Base-by-base conservation (phyloP, 2,329 filamentous ascomycete genomes). In the Xylaria sp. region DNA sequence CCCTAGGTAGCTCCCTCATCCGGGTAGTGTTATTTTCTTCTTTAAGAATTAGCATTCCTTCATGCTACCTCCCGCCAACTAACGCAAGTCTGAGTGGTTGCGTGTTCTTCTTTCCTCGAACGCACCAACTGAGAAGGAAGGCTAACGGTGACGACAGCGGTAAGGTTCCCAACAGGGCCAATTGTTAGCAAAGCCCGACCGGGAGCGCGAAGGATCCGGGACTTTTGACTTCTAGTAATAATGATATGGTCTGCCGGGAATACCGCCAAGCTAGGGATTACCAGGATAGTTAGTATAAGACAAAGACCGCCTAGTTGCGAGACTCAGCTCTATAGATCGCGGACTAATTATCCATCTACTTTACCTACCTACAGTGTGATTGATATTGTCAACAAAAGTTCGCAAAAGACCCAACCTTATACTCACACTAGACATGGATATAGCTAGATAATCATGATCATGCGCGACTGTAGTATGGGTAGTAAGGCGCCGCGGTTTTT, bases 361-460 rank as follows among this genome's bases (percentile, higher is more conserved):
- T 17, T 17, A 17, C 39, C 12, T 14, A 27, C 4, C 2, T 45
- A 45, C 39, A 45, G 39, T 45, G 39, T 45, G 17, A 8, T 47
- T n/a, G n/a, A n/a, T n/a, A n/a, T n/a, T n/a, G 4, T 47, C 17
- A 11, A 30, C 11, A 51, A 51, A 51, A 4, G 9, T 24, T 12
- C 48, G 48, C 48, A 51, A 51, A 51, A 48, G 11, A 24, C 47
- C 5, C 11, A 48, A 17, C 39, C n/a, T n/a, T n/a, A 7, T 36
- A 42, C 11, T 14, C 56, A 64, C 55, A 39, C 63, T 60, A 50
- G 53, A 42, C 19, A 36, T 42, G 30, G 47, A 42, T 50, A 42
- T 42, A 42, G 39, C 11, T 42, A 11, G 39, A 42, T 42, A 14
- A 14, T 42, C 39, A 42, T 17, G 39, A 17, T 4, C 39, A 42